Evolutionary conservation across 2,329 filamentous ascomycete genomes (phyloP).

Genomic region (Aspergillus udagawae): DNA sequence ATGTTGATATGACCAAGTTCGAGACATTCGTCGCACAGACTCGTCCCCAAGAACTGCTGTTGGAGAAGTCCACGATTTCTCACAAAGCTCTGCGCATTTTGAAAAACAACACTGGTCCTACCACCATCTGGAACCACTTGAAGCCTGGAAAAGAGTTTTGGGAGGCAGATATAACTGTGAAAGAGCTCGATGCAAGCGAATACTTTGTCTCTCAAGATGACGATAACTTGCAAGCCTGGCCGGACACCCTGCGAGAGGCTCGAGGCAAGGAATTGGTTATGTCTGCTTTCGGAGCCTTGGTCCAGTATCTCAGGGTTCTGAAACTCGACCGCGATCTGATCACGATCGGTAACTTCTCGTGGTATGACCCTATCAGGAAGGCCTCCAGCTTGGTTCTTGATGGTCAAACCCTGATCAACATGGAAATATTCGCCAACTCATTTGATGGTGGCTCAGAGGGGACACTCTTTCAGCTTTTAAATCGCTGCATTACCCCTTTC

Average conservation of each 20-base stretch:
- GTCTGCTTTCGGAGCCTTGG: slow-evolving; percentile 83
- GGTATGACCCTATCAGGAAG: slow-evolving; percentile 91
- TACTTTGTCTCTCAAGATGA: slow-evolving; percentile 68
- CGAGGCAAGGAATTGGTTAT: slow-evolving; percentile 77
- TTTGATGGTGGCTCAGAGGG: slow-evolving; percentile 81
- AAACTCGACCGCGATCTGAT: slow-evolving; percentile 86
- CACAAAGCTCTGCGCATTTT: slow-evolving; percentile 87
- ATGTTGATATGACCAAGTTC: slow-evolving; percentile 90
- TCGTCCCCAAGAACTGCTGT: slow-evolving; percentile 76
- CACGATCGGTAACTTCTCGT: slow-evolving; percentile 83
- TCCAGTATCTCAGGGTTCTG: slow-evolving; percentile 79
- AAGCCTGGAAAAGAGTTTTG: slow-evolving; percentile 88
- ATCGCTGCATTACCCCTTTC: slow-evolving; percentile 93
- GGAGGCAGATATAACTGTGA: slow-evolving; percentile 74
- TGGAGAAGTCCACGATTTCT: slow-evolving; percentile 84
- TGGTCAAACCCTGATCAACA: slow-evolving; percentile 92
- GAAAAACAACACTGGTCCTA: slow-evolving; percentile 91
- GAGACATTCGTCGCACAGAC: slow-evolving; percentile 95
- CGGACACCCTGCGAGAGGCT: slow-evolving; percentile 65
- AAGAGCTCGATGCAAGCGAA: slow-evolving; percentile 72
- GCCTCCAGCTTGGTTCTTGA: slow-evolving; percentile 85
- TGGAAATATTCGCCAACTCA: slow-evolving; percentile 94
- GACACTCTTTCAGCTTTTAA: slow-evolving; percentile 84
- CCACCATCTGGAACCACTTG: slow-evolving; percentile 91
- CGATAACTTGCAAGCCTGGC: slow-evolving; percentile 68